Percentiles rank a stretch among this genome's conserved stretches.
phyloP scores from a whole-genome alignment of 2,329 filamentous ascomycete species.

The Juglanconis juglandina region DNA sequence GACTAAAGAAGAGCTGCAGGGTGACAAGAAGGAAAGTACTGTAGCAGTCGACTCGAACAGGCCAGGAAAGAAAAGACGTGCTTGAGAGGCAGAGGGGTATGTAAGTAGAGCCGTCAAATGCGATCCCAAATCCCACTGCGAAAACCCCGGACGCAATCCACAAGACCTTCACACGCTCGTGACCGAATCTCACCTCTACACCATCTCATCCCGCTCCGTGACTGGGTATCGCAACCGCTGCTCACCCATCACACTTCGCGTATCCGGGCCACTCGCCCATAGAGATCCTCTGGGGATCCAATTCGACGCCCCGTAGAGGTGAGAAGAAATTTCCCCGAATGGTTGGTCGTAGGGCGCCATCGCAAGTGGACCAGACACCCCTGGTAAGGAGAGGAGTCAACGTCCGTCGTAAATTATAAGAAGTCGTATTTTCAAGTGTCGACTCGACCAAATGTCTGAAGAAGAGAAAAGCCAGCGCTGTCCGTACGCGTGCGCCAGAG shows the following conservation, averaged over 20 bases:
- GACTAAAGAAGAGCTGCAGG: constrained; percentile 19
- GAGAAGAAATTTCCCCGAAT: constrained; percentile 19
- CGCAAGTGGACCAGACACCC: constrained; percentile 16
- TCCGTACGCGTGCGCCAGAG: constrained; percentile 14
- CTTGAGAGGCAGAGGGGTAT: constrained; percentile 19
- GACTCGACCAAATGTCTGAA: constrained; percentile 16
- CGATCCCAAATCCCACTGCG: constrained; percentile 18
- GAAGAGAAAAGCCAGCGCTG: constrained; percentile 15
- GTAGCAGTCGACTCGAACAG: constrained; percentile 19
- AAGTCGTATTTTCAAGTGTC: constrained; percentile 20
- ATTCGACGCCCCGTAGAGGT: constrained; percentile 14
- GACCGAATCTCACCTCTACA: constrained; percentile 10
- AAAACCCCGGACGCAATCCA: constrained; percentile 16
- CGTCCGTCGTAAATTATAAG: constrained; percentile 21
- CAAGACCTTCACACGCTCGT: constrained; percentile 12
- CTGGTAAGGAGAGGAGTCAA: constrained; percentile 11
- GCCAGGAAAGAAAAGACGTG: constrained; percentile 18
- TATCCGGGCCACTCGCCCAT: constrained; percentile 9
- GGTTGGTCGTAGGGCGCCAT: constrained; percentile 19
- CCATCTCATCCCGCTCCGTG: constrained; percentile 7
- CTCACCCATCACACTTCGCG: constrained; percentile 9
- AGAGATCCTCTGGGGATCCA: constrained; percentile 9
- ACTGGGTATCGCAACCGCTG: constrained; percentile 16
- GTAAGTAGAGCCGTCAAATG: constrained; percentile 20
- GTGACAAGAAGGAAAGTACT: constrained; percentile 19